These are phyloP conservation scores for Quercus glauca DNA, from an alignment of 306 rosid species.

Conservation along the genomic window DNA sequence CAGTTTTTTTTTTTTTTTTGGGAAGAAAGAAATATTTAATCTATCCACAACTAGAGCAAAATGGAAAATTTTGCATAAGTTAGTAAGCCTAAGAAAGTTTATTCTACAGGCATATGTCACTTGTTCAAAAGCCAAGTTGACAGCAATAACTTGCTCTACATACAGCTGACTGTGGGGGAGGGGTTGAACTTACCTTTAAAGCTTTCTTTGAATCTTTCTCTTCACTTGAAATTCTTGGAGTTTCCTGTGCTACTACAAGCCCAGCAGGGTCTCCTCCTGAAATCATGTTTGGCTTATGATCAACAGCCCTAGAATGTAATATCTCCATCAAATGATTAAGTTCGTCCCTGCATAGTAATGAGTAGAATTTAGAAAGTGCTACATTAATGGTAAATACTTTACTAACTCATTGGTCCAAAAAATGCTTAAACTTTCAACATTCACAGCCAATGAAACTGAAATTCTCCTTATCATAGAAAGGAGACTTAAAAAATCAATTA, in stretches of 20 bases:
- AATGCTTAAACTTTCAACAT: neutral
- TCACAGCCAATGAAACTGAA: neutral
- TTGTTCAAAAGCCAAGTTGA: constrained; percentile 17
- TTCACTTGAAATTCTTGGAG: constrained; percentile 30
- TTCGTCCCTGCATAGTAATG: constrained; percentile 61
- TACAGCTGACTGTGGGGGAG: constrained; percentile 48
- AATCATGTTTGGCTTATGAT: constrained; percentile 22
- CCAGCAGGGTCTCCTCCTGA: constrained; percentile 34
- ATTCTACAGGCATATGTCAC: constrained; percentile 7
- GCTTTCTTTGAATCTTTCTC: constrained; percentile 40
- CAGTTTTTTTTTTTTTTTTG: no score
- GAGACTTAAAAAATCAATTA: neutral
- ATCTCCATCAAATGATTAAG: constrained; percentile 54
- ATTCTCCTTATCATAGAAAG: neutral
- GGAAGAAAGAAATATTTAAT: neutral
- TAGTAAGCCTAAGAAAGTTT: neutral
- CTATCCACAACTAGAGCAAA: neutral
- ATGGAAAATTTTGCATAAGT: neutral
- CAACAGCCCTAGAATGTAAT: constrained; percentile 63
- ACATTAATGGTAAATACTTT: neutral
- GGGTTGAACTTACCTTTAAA: constrained; percentile 49
- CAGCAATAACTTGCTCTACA: constrained; percentile 17
- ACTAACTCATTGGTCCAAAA: neutral
- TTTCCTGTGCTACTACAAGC: constrained; percentile 26
- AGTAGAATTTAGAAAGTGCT: neutral